Conservation (phyloP, 208 protist genomes). For the Wallacemonas sp. region DNA sequence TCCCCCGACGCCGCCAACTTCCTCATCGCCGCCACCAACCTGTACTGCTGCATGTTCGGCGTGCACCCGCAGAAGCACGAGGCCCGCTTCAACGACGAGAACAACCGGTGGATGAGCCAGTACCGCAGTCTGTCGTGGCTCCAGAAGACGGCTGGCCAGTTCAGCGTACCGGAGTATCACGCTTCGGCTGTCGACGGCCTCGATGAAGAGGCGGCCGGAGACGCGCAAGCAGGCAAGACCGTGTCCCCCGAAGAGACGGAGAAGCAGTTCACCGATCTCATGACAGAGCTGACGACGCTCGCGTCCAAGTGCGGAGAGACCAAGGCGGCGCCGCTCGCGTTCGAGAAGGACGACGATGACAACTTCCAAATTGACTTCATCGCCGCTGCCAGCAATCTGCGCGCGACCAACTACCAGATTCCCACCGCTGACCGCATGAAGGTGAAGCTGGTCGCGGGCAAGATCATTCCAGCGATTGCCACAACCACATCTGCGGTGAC, state of each 20-base stretch:
- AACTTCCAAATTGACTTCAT: slow-evolving; percentile 97
- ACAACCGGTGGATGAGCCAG: slow-evolving; percentile 81
- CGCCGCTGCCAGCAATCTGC: slow-evolving; percentile 90
- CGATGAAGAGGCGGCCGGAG: slow-evolving; percentile 70
- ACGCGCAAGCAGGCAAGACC: slow-evolving; percentile 17
- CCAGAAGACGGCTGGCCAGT: slow-evolving; percentile 22
- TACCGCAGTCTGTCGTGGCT: slow-evolving; percentile 75
- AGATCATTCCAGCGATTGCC: slow-evolving; percentile 99
- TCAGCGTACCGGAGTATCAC: slow-evolving; percentile 41
- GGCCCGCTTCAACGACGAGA: slow-evolving; percentile 78
- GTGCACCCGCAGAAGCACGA: slow-evolving; percentile 81
- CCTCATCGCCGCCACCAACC: slow-evolving; percentile 69
- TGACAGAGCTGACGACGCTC: slow-evolving; percentile 33
- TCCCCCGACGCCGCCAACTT: slow-evolving; percentile 61
- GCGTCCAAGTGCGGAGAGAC: slow-evolving; percentile 43
- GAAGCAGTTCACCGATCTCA: slow-evolving; percentile 34
- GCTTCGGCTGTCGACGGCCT: slow-evolving; percentile 58
- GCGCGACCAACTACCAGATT: slow-evolving; percentile 94
- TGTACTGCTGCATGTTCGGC: slow-evolving; percentile 87
- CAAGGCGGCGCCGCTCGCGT: slow-evolving; percentile 73
- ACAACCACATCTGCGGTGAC: slow-evolving; percentile 99
- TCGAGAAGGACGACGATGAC: slow-evolving; percentile 96
- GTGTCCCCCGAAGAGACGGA: slow-evolving; percentile 42
- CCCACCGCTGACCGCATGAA: slow-evolving; percentile 81
- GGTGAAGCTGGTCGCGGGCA: slow-evolving; percentile 95